Base-by-base conservation (phyloP, 2,329 filamentous ascomycete genomes). In the Tolypocladium ovalisporum region DNA sequence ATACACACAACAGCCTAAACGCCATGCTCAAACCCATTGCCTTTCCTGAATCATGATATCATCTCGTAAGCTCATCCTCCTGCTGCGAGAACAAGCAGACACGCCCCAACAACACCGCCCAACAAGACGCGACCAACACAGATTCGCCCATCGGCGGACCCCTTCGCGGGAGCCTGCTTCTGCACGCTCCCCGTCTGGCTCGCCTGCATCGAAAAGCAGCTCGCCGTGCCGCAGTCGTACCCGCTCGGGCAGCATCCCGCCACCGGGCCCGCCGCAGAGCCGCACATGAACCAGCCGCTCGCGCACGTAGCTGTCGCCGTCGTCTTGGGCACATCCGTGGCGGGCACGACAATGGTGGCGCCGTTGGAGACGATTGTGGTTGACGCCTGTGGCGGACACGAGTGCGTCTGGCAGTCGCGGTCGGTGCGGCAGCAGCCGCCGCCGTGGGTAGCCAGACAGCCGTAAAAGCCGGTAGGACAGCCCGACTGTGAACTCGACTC, bases 391-490 rank as follows among this genome's bases (percentile, higher is more conserved):
- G 82, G 72, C 0, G 89, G 88, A 65, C 93, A 97, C 8, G 87
- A 89, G 0, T 88, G 89, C 0, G 85, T 87, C 59, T 87, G 83
- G 73, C 93, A 97, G 73, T 96, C 82, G 24, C 92, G 84, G 2
- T 90, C 92, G 0, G 90, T 91, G 58, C 88, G 88, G 73, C 93
- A 97, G 75, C 93, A 97, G 2, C 82, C 82, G 24, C 90, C 90
- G 17, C 89, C 90, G 59, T 92, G 90, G 59, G 85, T 85, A 2
- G 93, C 93, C 2, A 86, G 83, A 71, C 93, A 97, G 54, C 90
- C 87, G 71, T 97, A 97, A 76, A 92, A 97, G 2, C 92, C 92
- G 0, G 87, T 92, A 0, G 93, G 93, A 65, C 93, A 97, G 64
- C 72, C 72, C 7, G 66, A 66, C 57, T 74, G 72, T 13, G 71